Base-by-base conservation (phyloP, 768 basidiomycete species). In the Chalciporus pseudorubinellus region DNA sequence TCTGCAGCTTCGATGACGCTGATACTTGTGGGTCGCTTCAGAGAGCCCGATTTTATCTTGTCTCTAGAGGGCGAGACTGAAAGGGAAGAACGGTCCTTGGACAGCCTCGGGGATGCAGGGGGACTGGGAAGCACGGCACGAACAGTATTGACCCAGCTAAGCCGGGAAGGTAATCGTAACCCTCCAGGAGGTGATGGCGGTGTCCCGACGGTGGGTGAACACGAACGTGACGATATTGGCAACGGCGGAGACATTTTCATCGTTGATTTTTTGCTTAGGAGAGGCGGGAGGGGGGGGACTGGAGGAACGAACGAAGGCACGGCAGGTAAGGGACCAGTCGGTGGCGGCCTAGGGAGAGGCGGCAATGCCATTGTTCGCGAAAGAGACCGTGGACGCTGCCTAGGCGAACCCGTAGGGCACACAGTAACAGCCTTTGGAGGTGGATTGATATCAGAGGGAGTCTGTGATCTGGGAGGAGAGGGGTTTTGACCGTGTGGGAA, bases 1-100 rank as follows among this genome's bases (percentile, higher is more conserved):
- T 63, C 66, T 18, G 66, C 61, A 39, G 66, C 68, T 36, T 68
- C 68, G 10, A 70, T 59, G n/a, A 68, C 58, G 3, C 68, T 58
- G 39, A 68, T 55, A 45, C 68, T 70, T 8, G 52, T 57, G 0
- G 68, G 67, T 16, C 65, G 56, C 43, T 58, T 62, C 1, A 60
- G 54, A 39, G 47, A 55, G 5, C 22, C 42, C 6, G 59, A 20
- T 2, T 48, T 58, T 29, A 22, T 51, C 19, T 43, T 48, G 38
- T 39, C 24, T 11, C 51, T 59, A 1, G 59, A 49, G 0, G 56
- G 49, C 0, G 63, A 53, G 10, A 14, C 3, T 3, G 50, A 51
- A 12, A 12, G 26, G 14, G 51, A 5, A 3, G 41, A 9, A 29
- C 54, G 59, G 12, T 44, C 44, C 26, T 49, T 64, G 21, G 46